Evolutionary conservation across 2,329 filamentous ascomycete species (phyloP).

Genomic region (Truncatella angustata): DNA sequence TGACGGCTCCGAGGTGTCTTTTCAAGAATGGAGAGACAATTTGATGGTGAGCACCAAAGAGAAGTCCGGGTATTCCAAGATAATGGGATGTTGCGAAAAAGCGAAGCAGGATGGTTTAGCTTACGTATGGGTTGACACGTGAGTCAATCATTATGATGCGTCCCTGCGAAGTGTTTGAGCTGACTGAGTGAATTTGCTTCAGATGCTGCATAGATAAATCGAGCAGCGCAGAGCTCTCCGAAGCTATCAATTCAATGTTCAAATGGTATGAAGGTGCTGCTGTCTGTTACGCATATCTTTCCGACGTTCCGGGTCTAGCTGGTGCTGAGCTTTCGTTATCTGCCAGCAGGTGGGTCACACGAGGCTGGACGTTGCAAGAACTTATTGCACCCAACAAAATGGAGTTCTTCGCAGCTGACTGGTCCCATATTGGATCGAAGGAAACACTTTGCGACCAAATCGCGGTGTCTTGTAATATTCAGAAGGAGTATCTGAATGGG

Average conservation of each 20-base stretch:
- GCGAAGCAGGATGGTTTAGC: not conserved
- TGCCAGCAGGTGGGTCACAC: not conserved
- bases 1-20: too few species aligned
- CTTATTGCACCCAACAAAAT: not conserved
- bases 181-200: too few species aligned
- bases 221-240: conserved; percentile 24
- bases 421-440: not conserved
- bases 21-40: too few species aligned
- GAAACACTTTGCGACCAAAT: not conserved
- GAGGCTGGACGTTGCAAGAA: not conserved
- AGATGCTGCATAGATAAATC: conserved; percentile 25
- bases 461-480: not conserved
- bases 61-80: too few species aligned
- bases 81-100: not conserved
- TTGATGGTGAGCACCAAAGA: not conserved
- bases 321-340: not conserved
- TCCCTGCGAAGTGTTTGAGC: too few species aligned
- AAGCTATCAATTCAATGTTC: conserved; percentile 24
- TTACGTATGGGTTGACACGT: not conserved
- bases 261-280: conserved; percentile 20
- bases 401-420: not conserved
- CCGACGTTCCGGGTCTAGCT: conserved; percentile 15
- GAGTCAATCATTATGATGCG: too few species aligned
- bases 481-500: not conserved
- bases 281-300: conserved; percentile 23